Evolutionary conservation across 2,329 filamentous ascomycete species (phyloP).

Genomic region (Cadophora gregata): DNA sequence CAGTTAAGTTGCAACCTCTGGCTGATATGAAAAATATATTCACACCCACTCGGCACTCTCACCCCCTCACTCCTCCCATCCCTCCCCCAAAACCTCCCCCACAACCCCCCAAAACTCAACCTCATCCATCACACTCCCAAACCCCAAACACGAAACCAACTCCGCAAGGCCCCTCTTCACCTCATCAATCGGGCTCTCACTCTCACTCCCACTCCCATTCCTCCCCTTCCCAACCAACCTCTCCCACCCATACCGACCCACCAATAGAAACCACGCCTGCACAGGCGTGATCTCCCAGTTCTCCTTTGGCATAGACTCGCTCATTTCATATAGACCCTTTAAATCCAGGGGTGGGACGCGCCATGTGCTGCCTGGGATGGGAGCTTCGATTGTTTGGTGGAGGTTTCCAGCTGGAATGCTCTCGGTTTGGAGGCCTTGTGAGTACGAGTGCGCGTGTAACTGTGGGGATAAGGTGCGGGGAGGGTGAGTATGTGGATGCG

Average conservation of each 20-base stretch:
- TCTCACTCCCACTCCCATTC: background rate
- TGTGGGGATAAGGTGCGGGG: conserved; percentile 8
- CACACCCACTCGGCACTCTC: background rate
- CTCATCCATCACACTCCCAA: conserved; percentile 41
- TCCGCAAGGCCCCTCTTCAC: conserved; percentile 35
- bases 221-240: conserved; percentile 2
- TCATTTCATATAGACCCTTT: conserved; percentile 33
- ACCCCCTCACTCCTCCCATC: background rate
- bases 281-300: conserved; percentile 43
- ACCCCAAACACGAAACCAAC: conserved; percentile 37
- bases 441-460: background rate
- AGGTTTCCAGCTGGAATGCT: background rate
- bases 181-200: conserved; percentile 16
- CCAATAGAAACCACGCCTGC: conserved; percentile 42
- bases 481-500: conserved; percentile 32
- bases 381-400: background rate
- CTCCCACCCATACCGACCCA: conserved; percentile 28
- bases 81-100: conserved; percentile 25
- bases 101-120: conserved; percentile 38
- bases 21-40: background rate
- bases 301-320: conserved; percentile 30
- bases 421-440: background rate
- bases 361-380: conserved; percentile 6
- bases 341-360: conserved; percentile 20
- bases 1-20: too few relatives aligned